Base-by-base conservation (phyloP, 768 basidiomycete genomes). In the Lactarius trivialis region DNA sequence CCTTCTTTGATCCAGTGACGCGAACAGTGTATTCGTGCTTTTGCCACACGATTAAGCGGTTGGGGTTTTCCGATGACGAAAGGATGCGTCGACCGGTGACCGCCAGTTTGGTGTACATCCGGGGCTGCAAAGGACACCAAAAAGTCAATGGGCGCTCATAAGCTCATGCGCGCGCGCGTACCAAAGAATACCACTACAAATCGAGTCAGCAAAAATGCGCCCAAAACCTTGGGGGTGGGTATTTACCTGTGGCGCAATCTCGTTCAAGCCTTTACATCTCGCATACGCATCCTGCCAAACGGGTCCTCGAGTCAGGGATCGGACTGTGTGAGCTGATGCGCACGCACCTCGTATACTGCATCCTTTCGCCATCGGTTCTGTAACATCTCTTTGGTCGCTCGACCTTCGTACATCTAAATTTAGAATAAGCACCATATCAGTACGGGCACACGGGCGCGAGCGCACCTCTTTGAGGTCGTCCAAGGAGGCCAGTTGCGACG, bases 1-100 rank as follows among this genome's bases (percentile, higher is more conserved):
- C 83, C 74, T 80, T 85, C 72, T 81, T 82, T 48, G 70, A 73
- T 7, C 80, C 79, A 17, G 83, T 64, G 28, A 81, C 71, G 26
- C 81, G 79, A n/a, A 77, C 63, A 6, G 80, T 83, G 70, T 88
- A 90, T 66, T 81, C 80, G 65, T 85, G 85, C 12, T 73, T 79
- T 69, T 88, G 84, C 33, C 77, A 74, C 66, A 79, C 85, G 9
- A 86, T 78, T 9, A 88, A 71, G 28, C 81, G 82, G 69, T 85
- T 86, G 4, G 86, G 88, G 14, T 71, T 67, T 43, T 75, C 71
- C 1, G 82, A 85, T 0, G 85, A 85, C 0, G 83, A 79, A 74
- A 88, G 79, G 7, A 88, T 75, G 30, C 84, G 80, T 41, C 72
- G 76, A 12, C 79, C 77, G 14, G 84, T 65, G 7, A 76, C 80